Base-by-base conservation (phyloP, 1,139 yeast species). In the Debaryomyces coudertii region DNA sequence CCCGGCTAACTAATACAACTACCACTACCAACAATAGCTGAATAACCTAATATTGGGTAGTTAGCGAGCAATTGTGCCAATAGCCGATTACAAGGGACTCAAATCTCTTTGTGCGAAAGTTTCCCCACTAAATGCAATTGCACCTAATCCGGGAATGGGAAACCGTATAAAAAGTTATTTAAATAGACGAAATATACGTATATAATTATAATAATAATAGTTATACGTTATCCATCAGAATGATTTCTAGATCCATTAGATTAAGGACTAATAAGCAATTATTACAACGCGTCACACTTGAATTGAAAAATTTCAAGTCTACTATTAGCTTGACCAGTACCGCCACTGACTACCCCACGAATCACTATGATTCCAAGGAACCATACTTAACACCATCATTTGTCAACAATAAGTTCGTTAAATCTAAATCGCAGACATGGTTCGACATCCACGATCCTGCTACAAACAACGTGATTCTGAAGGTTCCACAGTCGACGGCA, bases 371-470 rank as follows among this genome's bases (percentile, higher is more conserved):
- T 7, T 61, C 67, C 28, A 62, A 66, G 33, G 68, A 67, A 30
- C 71, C 69, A 56, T 75, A 72, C 47, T 60, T 73, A 47, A 83
- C 88, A 15, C 83, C 83, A 44, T 68, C 74, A 46, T 86, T 82
- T 60, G 62, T 80, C 55, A 74, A 85, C 63, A 85, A 85, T 63
- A 60, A 83, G 67, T 73, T 80, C 48, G 68, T 82, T 54, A 76
- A 81, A 55, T 80, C 87, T 28, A 75, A 71, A 38, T 68, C 89
- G 12, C 56, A 63, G 16, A 75, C 77, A 54, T 86, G 90, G 90
- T 82, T 77, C 60, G 90, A 85, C 50, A 76, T 87, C 47, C 85
- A 78, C 60, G 93, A 86, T 62, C 93, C 93, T 11, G 88, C 93
- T 45, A 86, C 93, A 47, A 82, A 85, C 64, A 62, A 72, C 52